Evolutionary conservation across 257 asterid species (phyloP).

Genomic region (Paraleonurus japonicus): DNA sequence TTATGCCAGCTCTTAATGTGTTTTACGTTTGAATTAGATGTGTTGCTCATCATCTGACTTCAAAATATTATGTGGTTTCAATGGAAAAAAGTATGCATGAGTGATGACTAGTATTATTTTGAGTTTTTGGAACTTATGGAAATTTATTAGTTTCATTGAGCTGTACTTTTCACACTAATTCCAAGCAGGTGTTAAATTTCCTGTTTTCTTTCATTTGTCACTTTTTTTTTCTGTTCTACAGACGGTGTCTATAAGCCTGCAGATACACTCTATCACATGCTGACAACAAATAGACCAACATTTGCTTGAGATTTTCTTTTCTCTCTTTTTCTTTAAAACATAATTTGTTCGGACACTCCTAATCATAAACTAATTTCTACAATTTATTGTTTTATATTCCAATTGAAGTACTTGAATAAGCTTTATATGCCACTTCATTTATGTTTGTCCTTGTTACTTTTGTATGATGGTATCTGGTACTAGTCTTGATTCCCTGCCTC

Average conservation of each 20-base stretch:
- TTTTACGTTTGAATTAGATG: neutral
- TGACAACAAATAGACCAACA: neutral
- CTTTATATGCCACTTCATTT: neutral
- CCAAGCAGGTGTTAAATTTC: neutral
- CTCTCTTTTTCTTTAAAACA: neutral
- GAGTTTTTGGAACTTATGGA: neutral
- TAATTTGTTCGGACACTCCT: neutral
- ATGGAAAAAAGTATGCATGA: neutral
- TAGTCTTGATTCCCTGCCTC: neutral
- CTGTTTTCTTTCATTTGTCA: neutral
- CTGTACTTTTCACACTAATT: neutral
- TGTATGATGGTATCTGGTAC: neutral
- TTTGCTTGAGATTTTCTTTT: slow-evolving; percentile 5
- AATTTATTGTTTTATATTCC: neutral
- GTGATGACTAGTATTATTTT: neutral
- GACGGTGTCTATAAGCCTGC: no score
- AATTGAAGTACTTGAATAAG: neutral
- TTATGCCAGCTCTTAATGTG: neutral
- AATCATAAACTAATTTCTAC: neutral
- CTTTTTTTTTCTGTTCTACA: neutral
- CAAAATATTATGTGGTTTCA: neutral
- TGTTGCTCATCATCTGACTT: slow-evolving; percentile 7
- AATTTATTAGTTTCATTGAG: neutral
- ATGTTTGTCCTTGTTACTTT: neutral
- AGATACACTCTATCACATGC: no score